Percentiles rank a stretch among this genome's conserved stretches.
Conservation (phyloP, 805 yeast species). For the Candida takata region DNA sequence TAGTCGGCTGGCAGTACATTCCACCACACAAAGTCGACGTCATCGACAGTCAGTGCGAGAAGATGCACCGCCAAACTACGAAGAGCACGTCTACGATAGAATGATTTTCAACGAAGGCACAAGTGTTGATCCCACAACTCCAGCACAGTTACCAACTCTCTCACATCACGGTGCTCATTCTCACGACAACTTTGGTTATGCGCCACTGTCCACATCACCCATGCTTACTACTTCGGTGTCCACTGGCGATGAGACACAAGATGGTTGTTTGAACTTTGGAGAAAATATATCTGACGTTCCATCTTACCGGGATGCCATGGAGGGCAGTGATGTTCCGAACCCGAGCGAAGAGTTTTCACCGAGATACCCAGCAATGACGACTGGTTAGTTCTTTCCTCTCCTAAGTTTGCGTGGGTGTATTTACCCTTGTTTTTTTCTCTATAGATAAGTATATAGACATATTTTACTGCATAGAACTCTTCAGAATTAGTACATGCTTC, state of each 20-base stretch:
- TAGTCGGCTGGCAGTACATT: conserved; percentile 2
- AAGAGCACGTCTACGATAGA: conserved; percentile 62
- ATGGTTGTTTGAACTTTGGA: no score
- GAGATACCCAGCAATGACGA: conserved; percentile 30
- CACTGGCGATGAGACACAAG: no score
- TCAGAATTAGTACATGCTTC: no score
- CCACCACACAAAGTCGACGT: no score
- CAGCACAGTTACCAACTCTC: background rate
- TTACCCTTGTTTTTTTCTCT: no score
- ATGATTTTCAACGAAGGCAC: conserved; percentile 18
- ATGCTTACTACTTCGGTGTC: background rate
- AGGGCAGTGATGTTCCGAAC: conserved; percentile 34
- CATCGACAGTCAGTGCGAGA: conserved; percentile 33
- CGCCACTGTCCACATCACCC: background rate
- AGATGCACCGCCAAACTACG: conserved; percentile 73
- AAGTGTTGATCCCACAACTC: background rate
- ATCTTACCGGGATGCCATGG: conserved; percentile 65
- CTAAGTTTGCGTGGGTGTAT: no score
- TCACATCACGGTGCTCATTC: background rate
- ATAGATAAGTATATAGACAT: no score
- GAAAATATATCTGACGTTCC: conserved; percentile 64
- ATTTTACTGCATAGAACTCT: no score
- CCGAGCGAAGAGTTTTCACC: conserved; percentile 47
- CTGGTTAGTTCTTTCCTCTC: no score
- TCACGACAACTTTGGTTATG: background rate